Evolutionary conservation across 73 alveolate species (phyloP).

Genomic region (Paramecium caudatum): DNA sequence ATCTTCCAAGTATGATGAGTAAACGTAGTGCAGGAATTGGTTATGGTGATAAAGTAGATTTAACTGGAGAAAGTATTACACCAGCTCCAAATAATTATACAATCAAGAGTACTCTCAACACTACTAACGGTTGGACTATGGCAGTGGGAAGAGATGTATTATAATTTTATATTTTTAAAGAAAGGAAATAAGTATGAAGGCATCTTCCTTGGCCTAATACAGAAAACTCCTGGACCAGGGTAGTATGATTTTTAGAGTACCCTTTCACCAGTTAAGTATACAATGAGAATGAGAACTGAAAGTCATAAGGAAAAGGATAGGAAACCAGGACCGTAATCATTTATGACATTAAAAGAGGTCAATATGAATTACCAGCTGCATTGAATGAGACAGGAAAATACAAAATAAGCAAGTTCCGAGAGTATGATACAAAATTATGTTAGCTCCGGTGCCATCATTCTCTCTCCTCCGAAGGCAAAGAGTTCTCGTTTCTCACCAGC

Average conservation of each 20-base stretch:
- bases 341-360: conserved; percentile 1
- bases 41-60: conserved; percentile 62
- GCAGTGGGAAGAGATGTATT: conserved; percentile 73
- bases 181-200: conserved; percentile 61
- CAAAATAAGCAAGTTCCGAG: conserved; percentile 53
- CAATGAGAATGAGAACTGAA: conserved; percentile 62
- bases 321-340: conserved; percentile 60
- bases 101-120: conserved; percentile 43
- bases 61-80: conserved; percentile 59
- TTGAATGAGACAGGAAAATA: conserved; percentile 48
- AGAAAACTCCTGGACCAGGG: conserved; percentile 78
- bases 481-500: not conserved
- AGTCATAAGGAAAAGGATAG: conserved; percentile 6
- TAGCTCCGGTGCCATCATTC: conserved; percentile 66
- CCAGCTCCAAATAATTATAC: conserved; percentile 74
- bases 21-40: conserved; percentile 75
- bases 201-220: conserved; percentile 35
- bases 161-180: not conserved
- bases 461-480: conserved; percentile 41
- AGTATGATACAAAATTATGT: not conserved
- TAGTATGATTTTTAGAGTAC: conserved; percentile 13
- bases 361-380: conserved; percentile 37
- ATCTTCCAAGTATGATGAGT: conserved; percentile 61
- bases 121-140: conserved; percentile 72
- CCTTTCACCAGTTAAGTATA: conserved; percentile 27